These are phyloP conservation scores for Ophiostoma australiae DNA, from an alignment of 2,329 filamentous ascomycete species.

Conservation along the genomic window DNA sequence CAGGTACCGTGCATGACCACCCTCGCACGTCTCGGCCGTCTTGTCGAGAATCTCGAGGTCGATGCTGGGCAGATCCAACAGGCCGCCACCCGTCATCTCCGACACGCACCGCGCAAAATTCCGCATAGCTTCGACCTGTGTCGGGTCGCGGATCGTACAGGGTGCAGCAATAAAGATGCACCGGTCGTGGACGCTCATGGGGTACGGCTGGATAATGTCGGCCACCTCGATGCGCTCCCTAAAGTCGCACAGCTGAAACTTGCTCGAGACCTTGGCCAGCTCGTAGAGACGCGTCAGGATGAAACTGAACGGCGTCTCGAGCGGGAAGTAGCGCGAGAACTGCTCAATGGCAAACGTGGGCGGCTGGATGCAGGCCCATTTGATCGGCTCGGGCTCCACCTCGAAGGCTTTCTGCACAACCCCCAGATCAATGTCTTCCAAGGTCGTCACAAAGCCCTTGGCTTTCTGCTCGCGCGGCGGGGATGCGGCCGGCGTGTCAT, in stretches of 20 bases:
- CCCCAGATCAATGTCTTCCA: constrained; percentile 65
- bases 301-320: constrained; percentile 74
- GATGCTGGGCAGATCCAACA: constrained; percentile 67
- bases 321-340: constrained; percentile 77
- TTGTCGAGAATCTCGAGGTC: constrained; percentile 71
- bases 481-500: background rate
- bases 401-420: constrained; percentile 59
- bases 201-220: constrained; percentile 67
- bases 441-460: constrained; percentile 68
- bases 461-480: background rate
- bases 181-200: constrained; percentile 67
- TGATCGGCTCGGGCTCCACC: constrained; percentile 59
- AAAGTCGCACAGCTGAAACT: constrained; percentile 66
- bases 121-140: constrained; percentile 48
- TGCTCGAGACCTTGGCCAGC: constrained; percentile 56
- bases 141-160: constrained; percentile 48
- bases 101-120: constrained; percentile 68
- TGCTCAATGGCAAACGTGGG: constrained; percentile 65
- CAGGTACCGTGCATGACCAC: constrained; percentile 53
- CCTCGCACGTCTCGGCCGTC: constrained; percentile 41
- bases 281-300: constrained; percentile 72
- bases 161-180: constrained; percentile 72
- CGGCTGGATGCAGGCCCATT: constrained; percentile 68
- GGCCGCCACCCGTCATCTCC: constrained; percentile 57
- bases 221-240: constrained; percentile 61